Conservation (phyloP, 768 basidiomycete species). For the Boletus subcaerulescens region DNA sequence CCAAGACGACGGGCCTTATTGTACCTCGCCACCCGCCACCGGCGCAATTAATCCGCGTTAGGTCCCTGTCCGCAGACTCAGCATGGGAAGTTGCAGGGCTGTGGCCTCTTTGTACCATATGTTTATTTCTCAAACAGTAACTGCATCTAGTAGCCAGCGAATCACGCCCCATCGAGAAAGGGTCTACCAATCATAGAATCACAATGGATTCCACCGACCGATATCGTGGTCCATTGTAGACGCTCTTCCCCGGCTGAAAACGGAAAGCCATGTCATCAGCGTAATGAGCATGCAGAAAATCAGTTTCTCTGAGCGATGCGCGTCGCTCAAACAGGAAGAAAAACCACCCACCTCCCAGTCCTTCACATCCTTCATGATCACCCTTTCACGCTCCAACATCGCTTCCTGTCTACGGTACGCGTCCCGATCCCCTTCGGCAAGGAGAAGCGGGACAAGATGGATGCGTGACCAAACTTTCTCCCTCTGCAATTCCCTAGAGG, state of each 20-base stretch:
- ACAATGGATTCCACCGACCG: conserved; percentile 55
- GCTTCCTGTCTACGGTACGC: conserved; percentile 77
- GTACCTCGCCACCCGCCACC: conserved; percentile 36
- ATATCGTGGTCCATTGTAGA: conserved; percentile 80
- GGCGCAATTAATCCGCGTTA: conserved; percentile 20
- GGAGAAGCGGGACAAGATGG: conserved; percentile 85
- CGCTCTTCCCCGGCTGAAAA: conserved; percentile 75
- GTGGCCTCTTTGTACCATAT: conserved; percentile 20
- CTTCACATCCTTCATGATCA: conserved; percentile 92
- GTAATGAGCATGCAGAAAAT: conserved; percentile 8
- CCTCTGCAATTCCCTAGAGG: conserved; percentile 81
- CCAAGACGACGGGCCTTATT: conserved; percentile 23
- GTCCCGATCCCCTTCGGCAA: conserved; percentile 94
- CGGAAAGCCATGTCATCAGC: conserved; percentile 2
- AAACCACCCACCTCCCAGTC: conserved; percentile 83
- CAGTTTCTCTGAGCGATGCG: conserved; percentile 18
- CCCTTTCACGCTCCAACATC: conserved; percentile 73
- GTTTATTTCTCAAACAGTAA: conserved; percentile 4
- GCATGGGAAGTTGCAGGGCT: conserved; percentile 13
- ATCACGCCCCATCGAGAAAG: not conserved
- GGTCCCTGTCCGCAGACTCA: not conserved
- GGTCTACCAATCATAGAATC: conserved; percentile 44
- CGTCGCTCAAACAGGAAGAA: conserved; percentile 19
- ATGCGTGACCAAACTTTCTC: conserved; percentile 96
- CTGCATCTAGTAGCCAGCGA: conserved; percentile 8